Percentiles rank a stretch among this genome's conserved stretches.
phyloP scores from a whole-genome alignment of 2,329 filamentous ascomycete species.

The Capronia epimyces region DNA sequence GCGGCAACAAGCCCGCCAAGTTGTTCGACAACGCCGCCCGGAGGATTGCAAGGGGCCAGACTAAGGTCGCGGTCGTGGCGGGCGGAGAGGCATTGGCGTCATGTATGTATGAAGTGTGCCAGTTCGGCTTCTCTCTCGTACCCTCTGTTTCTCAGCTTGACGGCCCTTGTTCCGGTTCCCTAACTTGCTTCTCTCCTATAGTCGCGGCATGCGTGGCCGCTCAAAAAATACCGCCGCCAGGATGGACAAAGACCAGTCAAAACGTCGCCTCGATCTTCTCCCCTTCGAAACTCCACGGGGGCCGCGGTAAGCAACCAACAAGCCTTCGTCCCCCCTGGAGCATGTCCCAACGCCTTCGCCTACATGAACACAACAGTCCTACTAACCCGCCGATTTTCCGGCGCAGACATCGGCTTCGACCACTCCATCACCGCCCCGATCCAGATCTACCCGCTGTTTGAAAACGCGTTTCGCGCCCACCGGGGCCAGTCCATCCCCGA shows the following conservation, averaged over 20 bases:
- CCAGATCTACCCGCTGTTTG: constrained; percentile 63
- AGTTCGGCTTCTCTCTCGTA: not conserved
- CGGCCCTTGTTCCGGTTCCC: not conserved
- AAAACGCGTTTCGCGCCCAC: constrained; percentile 57
- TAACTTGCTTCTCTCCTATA: constrained; percentile 26
- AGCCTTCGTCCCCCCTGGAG: too few species aligned
- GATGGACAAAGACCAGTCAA: constrained; percentile 52
- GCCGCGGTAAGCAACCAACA: constrained; percentile 36
- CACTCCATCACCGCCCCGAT: constrained; percentile 60
- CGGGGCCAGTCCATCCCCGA: constrained; percentile 49
- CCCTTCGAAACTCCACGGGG: constrained; percentile 45
- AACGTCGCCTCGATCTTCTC: constrained; percentile 47
- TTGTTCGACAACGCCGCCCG: constrained; percentile 60
- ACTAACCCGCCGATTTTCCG: too few species aligned
- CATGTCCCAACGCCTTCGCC: too few species aligned
- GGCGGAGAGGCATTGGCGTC: constrained; percentile 62
- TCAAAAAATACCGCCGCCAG: constrained; percentile 52
- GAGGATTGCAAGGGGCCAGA: constrained; percentile 50
- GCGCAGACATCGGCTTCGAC: constrained; percentile 44
- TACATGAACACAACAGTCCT: too few species aligned
- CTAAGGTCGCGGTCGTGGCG: constrained; percentile 54
- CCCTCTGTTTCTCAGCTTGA: too few species aligned
- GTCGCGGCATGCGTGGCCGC: constrained; percentile 51
- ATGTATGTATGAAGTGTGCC: constrained; percentile 29
- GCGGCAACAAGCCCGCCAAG: constrained; percentile 58